Conservation (phyloP, 2,329 filamentous ascomycete species). For the Chalara sp. region DNA sequence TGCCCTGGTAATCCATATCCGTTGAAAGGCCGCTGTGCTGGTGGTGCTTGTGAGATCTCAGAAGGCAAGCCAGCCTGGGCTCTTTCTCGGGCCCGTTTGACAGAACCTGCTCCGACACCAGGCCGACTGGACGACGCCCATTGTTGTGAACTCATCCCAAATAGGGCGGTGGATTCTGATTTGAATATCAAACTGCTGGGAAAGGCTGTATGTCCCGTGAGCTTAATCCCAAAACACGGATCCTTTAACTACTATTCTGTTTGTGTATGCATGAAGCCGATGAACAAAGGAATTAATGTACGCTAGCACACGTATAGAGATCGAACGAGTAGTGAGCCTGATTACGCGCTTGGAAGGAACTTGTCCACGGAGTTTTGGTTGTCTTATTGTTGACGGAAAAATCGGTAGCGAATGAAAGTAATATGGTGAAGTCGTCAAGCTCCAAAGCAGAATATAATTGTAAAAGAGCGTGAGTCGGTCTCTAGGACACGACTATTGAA, state of each 20-base stretch:
- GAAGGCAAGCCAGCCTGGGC: conserved; percentile 35
- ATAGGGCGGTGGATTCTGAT: conserved; percentile 2
- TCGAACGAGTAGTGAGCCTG: background rate
- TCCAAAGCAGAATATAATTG: conserved; percentile 13
- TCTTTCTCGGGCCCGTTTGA: conserved; percentile 48
- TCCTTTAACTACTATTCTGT: conserved; percentile 17
- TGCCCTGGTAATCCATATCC: conserved; percentile 6
- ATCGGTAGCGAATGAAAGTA: conserved; percentile 2
- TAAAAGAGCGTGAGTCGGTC: conserved; percentile 24
- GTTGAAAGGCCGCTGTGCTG: conserved; percentile 7
- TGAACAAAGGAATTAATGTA: conserved; percentile 11
- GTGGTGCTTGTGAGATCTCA: conserved; percentile 18
- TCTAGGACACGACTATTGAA: conserved; percentile 19
- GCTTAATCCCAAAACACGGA: conserved; percentile 15
- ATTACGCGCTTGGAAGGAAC: background rate
- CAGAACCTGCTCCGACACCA: conserved; percentile 36
- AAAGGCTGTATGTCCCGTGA: background rate
- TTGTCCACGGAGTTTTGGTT: background rate
- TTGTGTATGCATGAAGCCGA: conserved; percentile 27
- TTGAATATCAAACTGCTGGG: background rate
- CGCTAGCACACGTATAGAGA: conserved; percentile 11
- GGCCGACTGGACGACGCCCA: conserved; percentile 14
- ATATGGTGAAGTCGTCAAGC: conserved; percentile 14
- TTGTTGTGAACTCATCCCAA: conserved; percentile 24
- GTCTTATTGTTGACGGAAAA: background rate